Evolutionary conservation across 495 filamentous ascomycete genomes (phyloP).

Genomic region (Hypoxylon subgilvum): DNA sequence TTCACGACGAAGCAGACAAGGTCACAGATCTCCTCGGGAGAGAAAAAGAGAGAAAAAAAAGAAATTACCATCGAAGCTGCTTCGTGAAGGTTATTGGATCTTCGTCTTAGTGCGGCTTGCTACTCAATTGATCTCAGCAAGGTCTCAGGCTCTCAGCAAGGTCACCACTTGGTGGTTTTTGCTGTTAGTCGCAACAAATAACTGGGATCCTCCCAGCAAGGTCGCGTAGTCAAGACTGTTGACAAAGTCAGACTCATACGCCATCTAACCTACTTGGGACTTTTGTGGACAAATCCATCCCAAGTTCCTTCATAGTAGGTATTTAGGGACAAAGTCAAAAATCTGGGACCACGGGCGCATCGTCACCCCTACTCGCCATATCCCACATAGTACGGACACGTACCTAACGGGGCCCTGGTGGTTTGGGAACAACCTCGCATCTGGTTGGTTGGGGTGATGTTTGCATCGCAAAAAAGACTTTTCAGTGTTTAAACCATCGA

Average conservation of each 20-base stretch:
- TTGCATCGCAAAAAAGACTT: constrained; percentile 33
- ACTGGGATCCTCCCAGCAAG: constrained; percentile 36
- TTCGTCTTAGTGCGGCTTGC: constrained; percentile 36
- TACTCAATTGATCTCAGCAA: constrained; percentile 37
- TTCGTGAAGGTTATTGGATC: too few species aligned
- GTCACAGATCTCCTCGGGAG: too few species aligned
- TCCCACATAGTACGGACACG: too few species aligned
- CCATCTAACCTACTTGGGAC: constrained; percentile 36
- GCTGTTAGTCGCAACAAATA: constrained; percentile 29
- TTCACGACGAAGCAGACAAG: too few species aligned
- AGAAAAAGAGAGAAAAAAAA: too few species aligned
- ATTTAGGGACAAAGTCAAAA: constrained; percentile 38
- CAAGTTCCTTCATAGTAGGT: constrained; percentile 30
- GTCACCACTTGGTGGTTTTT: constrained; percentile 37
- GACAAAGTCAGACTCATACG: constrained; percentile 33
- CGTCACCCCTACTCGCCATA: constrained; percentile 36
- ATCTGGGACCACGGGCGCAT: constrained; percentile 34
- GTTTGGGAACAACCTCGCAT: constrained; percentile 21
- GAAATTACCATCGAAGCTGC: too few species aligned
- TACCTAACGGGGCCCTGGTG: constrained; percentile 25
- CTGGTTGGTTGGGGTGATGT: constrained; percentile 32
- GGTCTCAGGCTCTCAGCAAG: constrained; percentile 38
- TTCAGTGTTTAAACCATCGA: constrained; percentile 25
- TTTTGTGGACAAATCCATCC: constrained; percentile 36
- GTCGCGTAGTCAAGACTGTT: constrained; percentile 25